Base-by-base conservation (phyloP, 2,329 filamentous ascomycete species). In the Pseudogymnoascus sp. region DNA sequence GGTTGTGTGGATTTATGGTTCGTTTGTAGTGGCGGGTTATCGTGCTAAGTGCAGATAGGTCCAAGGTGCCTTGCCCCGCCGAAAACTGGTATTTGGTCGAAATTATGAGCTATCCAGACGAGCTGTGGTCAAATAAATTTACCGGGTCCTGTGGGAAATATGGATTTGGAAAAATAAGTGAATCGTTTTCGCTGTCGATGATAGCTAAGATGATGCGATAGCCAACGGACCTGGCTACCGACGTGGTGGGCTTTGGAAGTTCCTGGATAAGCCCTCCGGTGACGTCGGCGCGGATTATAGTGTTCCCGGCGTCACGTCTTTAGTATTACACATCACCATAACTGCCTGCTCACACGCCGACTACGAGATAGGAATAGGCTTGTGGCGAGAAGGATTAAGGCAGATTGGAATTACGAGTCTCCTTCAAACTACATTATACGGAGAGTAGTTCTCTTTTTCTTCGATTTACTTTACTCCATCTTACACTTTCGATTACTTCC, bases 191-290 rank as follows among this genome's bases (percentile, higher is more conserved):
- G 26, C 47, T 10, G 26, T 19, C 47, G 47, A 53, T 31, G 47
- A 19, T 31, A 19, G 47, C 26, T 13, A 53, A 19, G 47, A 16
- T 53, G 47, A 53, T 53, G 47, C 47, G 26, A 53, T 53, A 53
- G 26, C 47, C 47, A 53, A 53, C 47, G 14, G 47, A 19, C 47
- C 47, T 53, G 47, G 24, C 47, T 26, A 53, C 47, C 47, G 8
- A 53, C 47, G 26, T 53, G 26, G 47, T 53, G 47, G 47, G 47
- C 47, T 53, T 53, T 31, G 26, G 47, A 53, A 53, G 47, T 53
- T 53, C 47, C 47, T 53, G 47, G 47, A 53, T 53, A 53, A 53
- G 47, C 47, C 47, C 47, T 53, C 47, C 47, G 26, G 47, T 53
- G 47, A 53, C 47, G 47, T 53, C 47, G 47, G 47, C 7, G 5